These are phyloP conservation scores for Calendula officinalis DNA, from an alignment of 129 eudicot genomes.

Conservation along the genomic window DNA sequence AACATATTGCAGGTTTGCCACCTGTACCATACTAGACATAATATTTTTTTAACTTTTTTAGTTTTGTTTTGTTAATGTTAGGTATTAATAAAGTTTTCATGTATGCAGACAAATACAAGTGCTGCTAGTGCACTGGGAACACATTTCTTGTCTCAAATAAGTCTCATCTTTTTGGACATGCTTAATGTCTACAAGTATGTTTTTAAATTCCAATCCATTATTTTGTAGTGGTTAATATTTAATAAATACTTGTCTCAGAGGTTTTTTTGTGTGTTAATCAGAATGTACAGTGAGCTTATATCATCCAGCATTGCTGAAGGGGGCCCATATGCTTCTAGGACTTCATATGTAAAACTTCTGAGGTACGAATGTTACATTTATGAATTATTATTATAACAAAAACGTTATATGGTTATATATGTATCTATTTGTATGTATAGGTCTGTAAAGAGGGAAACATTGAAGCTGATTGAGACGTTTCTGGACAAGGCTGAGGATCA, in stretches of 20 bases:
- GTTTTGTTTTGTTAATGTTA: not conserved
- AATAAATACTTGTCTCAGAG: too few relatives aligned
- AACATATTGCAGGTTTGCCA: conserved; percentile 84
- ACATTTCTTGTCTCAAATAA: conserved; percentile 75
- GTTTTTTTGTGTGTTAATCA: conserved; percentile 30
- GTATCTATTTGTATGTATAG: conserved; percentile 40
- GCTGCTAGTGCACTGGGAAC: conserved; percentile 91
- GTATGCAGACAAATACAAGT: conserved; percentile 89
- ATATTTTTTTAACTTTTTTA: not conserved
- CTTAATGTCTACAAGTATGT: conserved; percentile 90
- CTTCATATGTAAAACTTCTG: conserved; percentile 83
- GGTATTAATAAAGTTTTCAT: conserved; percentile 13
- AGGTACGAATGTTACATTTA: conserved; percentile 42
- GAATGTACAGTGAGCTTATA: conserved; percentile 98
- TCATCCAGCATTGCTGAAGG: conserved; percentile 86
- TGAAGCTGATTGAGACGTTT: conserved; percentile 90
- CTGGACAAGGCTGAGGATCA: conserved; percentile 97
- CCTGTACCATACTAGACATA: not conserved
- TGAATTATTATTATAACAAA: too few relatives aligned
- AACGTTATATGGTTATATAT: not conserved
- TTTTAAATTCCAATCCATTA: not conserved
- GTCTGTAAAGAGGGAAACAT: conserved; percentile 93
- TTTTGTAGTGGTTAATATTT: not conserved
- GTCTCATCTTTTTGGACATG: conserved; percentile 90
- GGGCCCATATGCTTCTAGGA: conserved; percentile 77